Conservation (phyloP, 2,329 filamentous ascomycete genomes). For the Calonectria leucothoes region DNA sequence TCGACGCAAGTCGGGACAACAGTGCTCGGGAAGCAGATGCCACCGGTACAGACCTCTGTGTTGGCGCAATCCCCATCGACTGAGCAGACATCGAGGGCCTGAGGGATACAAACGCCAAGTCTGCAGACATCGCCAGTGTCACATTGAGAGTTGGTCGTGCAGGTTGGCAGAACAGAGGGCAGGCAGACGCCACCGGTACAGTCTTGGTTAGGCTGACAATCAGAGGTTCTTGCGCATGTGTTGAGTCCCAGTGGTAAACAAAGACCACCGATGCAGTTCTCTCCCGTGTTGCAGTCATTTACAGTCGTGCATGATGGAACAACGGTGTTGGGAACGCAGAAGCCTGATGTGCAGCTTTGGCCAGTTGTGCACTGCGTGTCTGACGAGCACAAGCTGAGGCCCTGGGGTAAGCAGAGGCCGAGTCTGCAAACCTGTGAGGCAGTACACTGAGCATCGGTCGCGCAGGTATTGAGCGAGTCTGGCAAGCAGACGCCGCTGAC, state of each 20-base stretch:
- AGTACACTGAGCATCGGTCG: background rate
- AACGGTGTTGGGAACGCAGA: background rate
- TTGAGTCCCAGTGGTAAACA: background rate
- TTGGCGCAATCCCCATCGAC: background rate
- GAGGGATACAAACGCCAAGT: conserved; percentile 4
- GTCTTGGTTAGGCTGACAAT: background rate
- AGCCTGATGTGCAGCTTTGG: background rate
- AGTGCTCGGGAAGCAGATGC: conserved; percentile 9
- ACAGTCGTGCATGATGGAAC: background rate
- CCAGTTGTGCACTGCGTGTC: background rate
- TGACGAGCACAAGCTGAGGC: background rate
- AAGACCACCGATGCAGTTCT: background rate
- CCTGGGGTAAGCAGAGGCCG: conserved; percentile 6
- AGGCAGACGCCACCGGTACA: background rate
- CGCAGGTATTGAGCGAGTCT: background rate
- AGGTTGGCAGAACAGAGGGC: background rate
- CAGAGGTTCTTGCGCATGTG: background rate
- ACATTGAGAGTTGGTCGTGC: background rate
- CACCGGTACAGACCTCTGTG: background rate
- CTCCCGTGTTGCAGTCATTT: background rate
- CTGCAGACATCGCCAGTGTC: background rate
- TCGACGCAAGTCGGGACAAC: background rate
- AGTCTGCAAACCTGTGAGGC: background rate
- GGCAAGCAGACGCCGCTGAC: background rate
- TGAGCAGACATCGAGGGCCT: background rate